A percentile compares a stretch with the other conserved stretches of the same genome.
These are phyloP conservation scores for Kurtzmaniella natalensis DNA, from an alignment of 1,139 yeast species.

Conservation along the genomic window DNA sequence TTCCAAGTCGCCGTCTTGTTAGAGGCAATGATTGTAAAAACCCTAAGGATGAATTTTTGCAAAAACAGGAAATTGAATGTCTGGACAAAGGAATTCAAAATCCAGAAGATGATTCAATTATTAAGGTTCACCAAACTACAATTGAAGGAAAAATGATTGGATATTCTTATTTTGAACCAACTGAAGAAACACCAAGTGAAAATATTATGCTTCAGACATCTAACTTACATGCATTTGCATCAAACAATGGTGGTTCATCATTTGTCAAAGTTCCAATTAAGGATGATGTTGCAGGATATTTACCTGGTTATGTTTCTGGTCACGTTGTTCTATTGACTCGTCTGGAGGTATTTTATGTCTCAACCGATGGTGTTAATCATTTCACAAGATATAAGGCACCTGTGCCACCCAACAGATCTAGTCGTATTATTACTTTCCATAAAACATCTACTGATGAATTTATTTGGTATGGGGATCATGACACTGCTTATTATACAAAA, in stretches of 20 bases:
- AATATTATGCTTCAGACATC: conserved; percentile 64
- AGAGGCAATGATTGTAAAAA: conserved; percentile 49
- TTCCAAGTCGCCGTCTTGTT: conserved; percentile 37
- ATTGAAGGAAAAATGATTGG: conserved; percentile 46
- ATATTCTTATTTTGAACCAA: conserved; percentile 55
- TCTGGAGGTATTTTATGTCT: conserved; percentile 46
- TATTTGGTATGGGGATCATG: conserved; percentile 59
- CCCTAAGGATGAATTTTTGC: conserved; percentile 10
- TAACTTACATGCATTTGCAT: conserved; percentile 50
- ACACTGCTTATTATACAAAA: conserved; percentile 54
- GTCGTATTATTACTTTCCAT: conserved; percentile 49
- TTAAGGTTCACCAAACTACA: conserved; percentile 16
- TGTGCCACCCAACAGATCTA: conserved; percentile 33
- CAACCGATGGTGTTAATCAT: conserved; percentile 64
- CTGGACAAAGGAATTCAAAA: conserved; percentile 15
- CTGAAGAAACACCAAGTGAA: conserved; percentile 49
- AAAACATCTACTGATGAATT: conserved; percentile 52
- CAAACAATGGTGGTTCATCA: conserved; percentile 73
- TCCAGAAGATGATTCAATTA: no score
- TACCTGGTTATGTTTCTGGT: conserved; percentile 61
- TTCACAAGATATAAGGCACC: conserved; percentile 52
- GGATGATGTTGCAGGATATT: conserved; percentile 50
- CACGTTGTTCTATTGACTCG: conserved; percentile 59
- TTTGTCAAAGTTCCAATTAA: conserved; percentile 48
- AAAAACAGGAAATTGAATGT: conserved; percentile 3